Conservation (phyloP, 2,329 filamentous ascomycete genomes). For the Pezicula carpinea region DNA sequence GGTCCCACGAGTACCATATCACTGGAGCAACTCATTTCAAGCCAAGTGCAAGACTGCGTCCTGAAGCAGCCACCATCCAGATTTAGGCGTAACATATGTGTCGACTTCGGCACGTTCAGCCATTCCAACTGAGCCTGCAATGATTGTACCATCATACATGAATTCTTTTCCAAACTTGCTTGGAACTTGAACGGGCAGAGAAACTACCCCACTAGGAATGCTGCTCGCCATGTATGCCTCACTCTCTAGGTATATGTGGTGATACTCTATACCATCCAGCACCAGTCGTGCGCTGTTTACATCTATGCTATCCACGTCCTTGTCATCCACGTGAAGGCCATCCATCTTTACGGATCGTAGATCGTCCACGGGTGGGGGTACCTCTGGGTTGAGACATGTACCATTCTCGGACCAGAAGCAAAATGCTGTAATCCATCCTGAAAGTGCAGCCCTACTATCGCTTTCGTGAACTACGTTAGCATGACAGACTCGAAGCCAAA, state of each 20-base stretch:
- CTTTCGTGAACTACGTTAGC: background rate
- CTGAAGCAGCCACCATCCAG: too few relatives aligned
- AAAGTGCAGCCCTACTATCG: background rate
- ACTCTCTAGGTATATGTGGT: background rate
- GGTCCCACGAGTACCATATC: too few relatives aligned
- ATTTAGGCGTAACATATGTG: too few relatives aligned
- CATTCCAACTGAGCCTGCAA: too few relatives aligned
- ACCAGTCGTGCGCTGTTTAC: background rate
- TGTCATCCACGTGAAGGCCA: background rate
- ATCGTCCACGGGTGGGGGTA: too few relatives aligned
- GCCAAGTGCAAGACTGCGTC: too few relatives aligned
- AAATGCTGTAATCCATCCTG: background rate
- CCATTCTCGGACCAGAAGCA: background rate
- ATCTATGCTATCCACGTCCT: background rate
- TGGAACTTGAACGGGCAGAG: too few relatives aligned
- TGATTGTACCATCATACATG: too few relatives aligned
- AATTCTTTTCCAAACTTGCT: too few relatives aligned
- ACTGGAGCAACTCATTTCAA: too few relatives aligned
- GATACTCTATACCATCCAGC: background rate
- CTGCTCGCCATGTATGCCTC: background rate
- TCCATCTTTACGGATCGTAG: background rate
- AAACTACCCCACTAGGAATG: too few relatives aligned
- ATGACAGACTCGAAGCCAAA: slow-evolving; percentile 7
- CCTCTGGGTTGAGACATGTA: background rate
- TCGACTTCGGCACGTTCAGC: too few relatives aligned